phyloP scores from a whole-genome alignment of 805 yeast genomes.

The Scheffersomyces spartinae region DNA sequence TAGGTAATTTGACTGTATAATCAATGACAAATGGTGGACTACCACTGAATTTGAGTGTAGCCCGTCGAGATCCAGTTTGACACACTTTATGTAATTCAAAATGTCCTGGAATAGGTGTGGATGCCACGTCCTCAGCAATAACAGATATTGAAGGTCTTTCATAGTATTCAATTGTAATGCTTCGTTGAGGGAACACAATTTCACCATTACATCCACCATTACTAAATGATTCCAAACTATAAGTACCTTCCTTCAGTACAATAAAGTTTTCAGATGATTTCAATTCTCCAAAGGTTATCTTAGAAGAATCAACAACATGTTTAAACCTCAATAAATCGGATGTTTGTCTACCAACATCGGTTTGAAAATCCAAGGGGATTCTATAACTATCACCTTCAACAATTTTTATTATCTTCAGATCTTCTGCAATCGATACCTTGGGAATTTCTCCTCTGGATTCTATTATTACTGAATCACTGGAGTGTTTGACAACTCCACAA shows the following conservation, averaged over 20 bases:
- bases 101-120: too few species aligned
- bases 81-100: too few species aligned
- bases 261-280: slow-evolving; percentile 11
- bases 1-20: slow-evolving; percentile 51
- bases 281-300: slow-evolving; percentile 4
- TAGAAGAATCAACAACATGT: too few species aligned
- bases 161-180: slow-evolving; percentile 12
- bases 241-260: slow-evolving; percentile 31
- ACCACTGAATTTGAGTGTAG: slow-evolving; percentile 37
- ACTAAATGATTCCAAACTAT: slow-evolving; percentile 24
- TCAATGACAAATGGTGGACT: slow-evolving; percentile 58
- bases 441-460: slow-evolving; percentile 66
- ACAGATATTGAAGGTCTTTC: too few species aligned
- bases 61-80: too few species aligned
- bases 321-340: too few species aligned
- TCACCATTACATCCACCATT: slow-evolving; percentile 37
- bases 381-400: slow-evolving; percentile 50
- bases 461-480: slow-evolving; percentile 46
- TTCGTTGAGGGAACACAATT: slow-evolving; percentile 9
- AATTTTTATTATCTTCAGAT: slow-evolving; percentile 21
- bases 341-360: slow-evolving; percentile 17
- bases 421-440: slow-evolving; percentile 18
- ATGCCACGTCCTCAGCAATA: too few species aligned
- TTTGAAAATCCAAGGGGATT: slow-evolving; percentile 40
- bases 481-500: slow-evolving; percentile 63